Evolutionary conservation across 768 basidiomycete species (phyloP), one percentile per base, ranked within the genome.

Genomic region (Lentinula edodes): DNA sequence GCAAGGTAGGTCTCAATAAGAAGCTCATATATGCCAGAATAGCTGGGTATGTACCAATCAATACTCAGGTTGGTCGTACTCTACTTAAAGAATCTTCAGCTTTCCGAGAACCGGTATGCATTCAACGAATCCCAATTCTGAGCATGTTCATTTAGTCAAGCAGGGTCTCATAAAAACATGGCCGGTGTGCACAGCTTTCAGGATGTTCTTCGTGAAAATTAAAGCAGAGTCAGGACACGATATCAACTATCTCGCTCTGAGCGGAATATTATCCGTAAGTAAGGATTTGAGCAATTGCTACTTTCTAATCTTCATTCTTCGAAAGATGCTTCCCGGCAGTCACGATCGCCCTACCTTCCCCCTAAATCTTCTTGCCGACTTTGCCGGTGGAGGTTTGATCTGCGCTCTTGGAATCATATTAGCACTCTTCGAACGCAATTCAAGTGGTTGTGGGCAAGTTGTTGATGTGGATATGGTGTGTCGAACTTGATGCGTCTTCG

Each of bases 201-300:
- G 35, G n/a, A 28, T 20, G 10, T 42, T 15, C 2, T n/a, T 35
- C 9, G 6, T 42, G 18, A 10, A 9, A 32, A 18, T 34, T 48
- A 23, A 28, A 35, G 60, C 28, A 58, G n/a, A 46, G 7, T 16
- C 52, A 86, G 91, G 91, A 16, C 91, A 94, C 68, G 91, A 94
- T 68, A 82, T 93, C 62, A 93, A 93, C 70, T 94, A 92, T 69
- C 79, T 92, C 12, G 91, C 91, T 16, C 76, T 90, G 34, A 91
- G 88, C 61, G 91, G 91, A 0, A 78, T 88, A 4, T 73, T 93
- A 7, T 83, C 89, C 8, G 89, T 90, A 65, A 53, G 76, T 66
- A 5, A 54, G 23, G 38, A 6, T 34, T 42, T 5, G 36, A 16
- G 45, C 12, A 20, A 28, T 28, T 28, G 28, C 28, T 28, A 2